Percentiles rank a stretch among this genome's conserved stretches.
Conservation (phyloP, 1,139 yeast species). For the Hemisphaericaspora xylofermentans region DNA sequence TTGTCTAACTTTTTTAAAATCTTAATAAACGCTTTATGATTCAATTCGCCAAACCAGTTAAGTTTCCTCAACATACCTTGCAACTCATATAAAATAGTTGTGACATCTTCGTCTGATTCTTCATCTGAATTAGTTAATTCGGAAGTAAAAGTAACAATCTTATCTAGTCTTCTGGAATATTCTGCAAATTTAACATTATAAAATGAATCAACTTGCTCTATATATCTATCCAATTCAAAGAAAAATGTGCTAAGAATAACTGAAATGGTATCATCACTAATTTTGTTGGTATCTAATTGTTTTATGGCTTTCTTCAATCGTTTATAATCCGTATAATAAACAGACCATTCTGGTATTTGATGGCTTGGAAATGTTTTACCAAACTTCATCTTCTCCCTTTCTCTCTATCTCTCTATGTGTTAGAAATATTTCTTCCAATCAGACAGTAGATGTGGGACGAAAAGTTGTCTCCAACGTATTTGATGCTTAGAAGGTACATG, state of each 20-base stretch:
- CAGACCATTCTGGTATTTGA: conserved; percentile 92
- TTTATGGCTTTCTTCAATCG: conserved; percentile 79
- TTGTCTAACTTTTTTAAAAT: conserved; percentile 90
- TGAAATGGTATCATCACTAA: conserved; percentile 36
- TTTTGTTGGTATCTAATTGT: conserved; percentile 35
- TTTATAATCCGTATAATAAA: conserved; percentile 82
- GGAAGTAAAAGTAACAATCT: conserved; percentile 26
- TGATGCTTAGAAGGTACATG: no score
- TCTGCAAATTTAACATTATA: conserved; percentile 73
- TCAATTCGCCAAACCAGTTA: conserved; percentile 92
- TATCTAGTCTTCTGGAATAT: conserved; percentile 65
- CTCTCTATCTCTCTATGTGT: not conserved
- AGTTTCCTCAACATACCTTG: conserved; percentile 77
- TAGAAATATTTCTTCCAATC: no score
- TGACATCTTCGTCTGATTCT: conserved; percentile 59
- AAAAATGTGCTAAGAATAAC: conserved; percentile 63
- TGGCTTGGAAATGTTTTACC: conserved; percentile 79
- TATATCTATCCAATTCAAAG: conserved; percentile 74
- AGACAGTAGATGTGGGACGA: no score
- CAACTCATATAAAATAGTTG: conserved; percentile 72
- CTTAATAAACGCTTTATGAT: conserved; percentile 86
- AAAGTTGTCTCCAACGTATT: no score
- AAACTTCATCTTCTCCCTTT: conserved; percentile 59
- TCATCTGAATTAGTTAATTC: conserved; percentile 56
- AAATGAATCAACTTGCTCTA: conserved; percentile 78